Conservation (phyloP, 306 rosid genomes). For the Carpinus viminea region DNA sequence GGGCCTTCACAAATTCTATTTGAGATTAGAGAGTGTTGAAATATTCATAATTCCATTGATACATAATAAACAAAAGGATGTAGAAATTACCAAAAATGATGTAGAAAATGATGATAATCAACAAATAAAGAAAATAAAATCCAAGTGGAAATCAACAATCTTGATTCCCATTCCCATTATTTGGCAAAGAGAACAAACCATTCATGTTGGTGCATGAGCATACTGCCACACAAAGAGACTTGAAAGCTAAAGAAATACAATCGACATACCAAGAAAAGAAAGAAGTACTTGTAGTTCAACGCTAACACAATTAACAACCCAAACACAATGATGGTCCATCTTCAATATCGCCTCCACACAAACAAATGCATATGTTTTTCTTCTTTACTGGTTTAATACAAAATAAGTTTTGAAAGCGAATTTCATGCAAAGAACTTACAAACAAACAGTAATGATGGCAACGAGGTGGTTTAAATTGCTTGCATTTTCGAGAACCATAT, state of each 20-base stretch:
- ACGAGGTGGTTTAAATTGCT: conserved; percentile 76
- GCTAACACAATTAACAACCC: conserved; percentile 85
- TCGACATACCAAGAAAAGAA: conserved; percentile 73
- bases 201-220: neutral
- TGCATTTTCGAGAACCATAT: conserved; percentile 67
- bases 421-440: conserved; percentile 49
- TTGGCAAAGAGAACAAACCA: conserved; percentile 6
- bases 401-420: conserved; percentile 2
- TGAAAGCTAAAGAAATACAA: neutral
- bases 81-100: neutral
- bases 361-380: conserved; percentile 27
- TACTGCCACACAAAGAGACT: neutral
- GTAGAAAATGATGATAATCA: neutral
- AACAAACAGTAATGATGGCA: conserved; percentile 79
- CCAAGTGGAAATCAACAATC: neutral
- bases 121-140: neutral
- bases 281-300: conserved; percentile 77
- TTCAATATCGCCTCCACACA: conserved; percentile 77
- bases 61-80: neutral
- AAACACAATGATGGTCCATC: conserved; percentile 88
- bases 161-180: neutral
- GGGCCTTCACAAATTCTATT: neutral
- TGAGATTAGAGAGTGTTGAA: neutral
- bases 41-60: too few species aligned
- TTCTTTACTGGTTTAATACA: neutral